A percentile compares a stretch with the other conserved stretches of the same genome.
Conservation (phyloP, 108 stramenopile species). For the Pseudonitzschia delicatissima region DNA sequence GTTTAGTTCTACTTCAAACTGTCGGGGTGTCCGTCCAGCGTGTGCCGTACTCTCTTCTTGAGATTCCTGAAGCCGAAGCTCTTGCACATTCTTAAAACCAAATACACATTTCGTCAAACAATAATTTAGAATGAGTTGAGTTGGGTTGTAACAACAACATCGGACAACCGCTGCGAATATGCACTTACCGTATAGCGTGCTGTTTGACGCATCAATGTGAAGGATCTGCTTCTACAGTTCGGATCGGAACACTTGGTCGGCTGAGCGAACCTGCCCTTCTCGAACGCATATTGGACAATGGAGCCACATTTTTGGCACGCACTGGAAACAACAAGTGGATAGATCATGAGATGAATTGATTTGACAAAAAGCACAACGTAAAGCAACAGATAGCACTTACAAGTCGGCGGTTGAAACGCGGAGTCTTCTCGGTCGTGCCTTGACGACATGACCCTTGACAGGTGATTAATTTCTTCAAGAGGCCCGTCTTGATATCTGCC, state of each 20-base stretch:
- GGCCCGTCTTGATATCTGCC: slow-evolving; percentile 55
- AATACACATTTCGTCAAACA: not conserved
- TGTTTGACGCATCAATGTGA: slow-evolving; percentile 67
- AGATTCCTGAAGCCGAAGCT: slow-evolving; percentile 89
- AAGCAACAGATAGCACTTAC: not conserved
- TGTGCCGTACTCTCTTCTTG: slow-evolving; percentile 75
- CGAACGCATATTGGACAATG: slow-evolving; percentile 56
- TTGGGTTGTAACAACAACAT: not conserved
- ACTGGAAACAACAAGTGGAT: not conserved
- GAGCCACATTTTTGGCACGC: slow-evolving; percentile 85
- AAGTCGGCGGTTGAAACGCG: slow-evolving; percentile 85
- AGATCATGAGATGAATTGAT: not conserved
- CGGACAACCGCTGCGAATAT: not conserved
- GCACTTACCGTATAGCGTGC: slow-evolving; percentile 66
- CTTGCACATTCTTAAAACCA: slow-evolving; percentile 87
- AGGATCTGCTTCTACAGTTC: slow-evolving; percentile 52
- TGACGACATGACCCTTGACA: slow-evolving; percentile 89
- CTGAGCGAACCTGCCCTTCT: slow-evolving; percentile 61
- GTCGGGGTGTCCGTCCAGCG: slow-evolving; percentile 82
- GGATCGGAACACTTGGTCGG: slow-evolving; percentile 70
- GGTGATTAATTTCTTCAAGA: slow-evolving; percentile 71
- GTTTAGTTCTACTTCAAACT: slow-evolving; percentile 82
- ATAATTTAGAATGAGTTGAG: not conserved
- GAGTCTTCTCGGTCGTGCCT: slow-evolving; percentile 87
- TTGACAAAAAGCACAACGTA: not conserved